phyloP scores from a whole-genome alignment of 768 basidiomycete species.

The Daedaleopsis sinensis region DNA sequence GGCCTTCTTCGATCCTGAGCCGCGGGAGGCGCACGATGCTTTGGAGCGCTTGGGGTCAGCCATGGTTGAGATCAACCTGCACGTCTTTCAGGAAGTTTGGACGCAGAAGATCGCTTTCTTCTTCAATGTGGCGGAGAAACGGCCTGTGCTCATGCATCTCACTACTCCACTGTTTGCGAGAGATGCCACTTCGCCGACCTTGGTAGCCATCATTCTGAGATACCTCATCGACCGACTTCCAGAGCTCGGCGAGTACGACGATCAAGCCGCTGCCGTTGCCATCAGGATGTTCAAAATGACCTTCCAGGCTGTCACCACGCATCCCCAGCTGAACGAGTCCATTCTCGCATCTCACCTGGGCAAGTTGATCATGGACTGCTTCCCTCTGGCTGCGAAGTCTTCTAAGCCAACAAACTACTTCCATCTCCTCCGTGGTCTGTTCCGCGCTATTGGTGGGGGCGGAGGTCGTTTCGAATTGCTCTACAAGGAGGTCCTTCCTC shows the following conservation, averaged over 20 bases:
- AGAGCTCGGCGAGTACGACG: conserved; percentile 82
- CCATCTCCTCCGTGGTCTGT: conserved; percentile 87
- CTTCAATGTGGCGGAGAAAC: conserved; percentile 76
- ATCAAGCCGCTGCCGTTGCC: conserved; percentile 77
- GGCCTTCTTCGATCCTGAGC: conserved; percentile 71
- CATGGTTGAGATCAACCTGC: conserved; percentile 81
- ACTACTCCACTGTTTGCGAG: conserved; percentile 82
- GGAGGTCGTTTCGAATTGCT: conserved; percentile 92
- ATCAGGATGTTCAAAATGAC: conserved; percentile 96
- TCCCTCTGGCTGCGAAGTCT: conserved; percentile 91
- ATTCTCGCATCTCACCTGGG: conserved; percentile 93
- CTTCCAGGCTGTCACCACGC: conserved; percentile 81
- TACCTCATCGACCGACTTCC: conserved; percentile 85
- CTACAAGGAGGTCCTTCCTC: conserved; percentile 94
- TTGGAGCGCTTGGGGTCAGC: conserved; percentile 81
- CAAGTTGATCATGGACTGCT: conserved; percentile 94
- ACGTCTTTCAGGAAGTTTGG: conserved; percentile 97
- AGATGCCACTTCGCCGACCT: conserved; percentile 74
- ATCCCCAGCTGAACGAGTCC: conserved; percentile 79
- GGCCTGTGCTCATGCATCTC: conserved; percentile 79
- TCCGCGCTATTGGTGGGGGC: conserved; percentile 89
- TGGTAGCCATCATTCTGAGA: conserved; percentile 87
- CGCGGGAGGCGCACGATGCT: conserved; percentile 73
- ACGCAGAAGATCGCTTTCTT: conserved; percentile 91
- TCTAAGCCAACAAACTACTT: conserved; percentile 92